Conservation (phyloP, 805 yeast species). For the Starmerella geochares region DNA sequence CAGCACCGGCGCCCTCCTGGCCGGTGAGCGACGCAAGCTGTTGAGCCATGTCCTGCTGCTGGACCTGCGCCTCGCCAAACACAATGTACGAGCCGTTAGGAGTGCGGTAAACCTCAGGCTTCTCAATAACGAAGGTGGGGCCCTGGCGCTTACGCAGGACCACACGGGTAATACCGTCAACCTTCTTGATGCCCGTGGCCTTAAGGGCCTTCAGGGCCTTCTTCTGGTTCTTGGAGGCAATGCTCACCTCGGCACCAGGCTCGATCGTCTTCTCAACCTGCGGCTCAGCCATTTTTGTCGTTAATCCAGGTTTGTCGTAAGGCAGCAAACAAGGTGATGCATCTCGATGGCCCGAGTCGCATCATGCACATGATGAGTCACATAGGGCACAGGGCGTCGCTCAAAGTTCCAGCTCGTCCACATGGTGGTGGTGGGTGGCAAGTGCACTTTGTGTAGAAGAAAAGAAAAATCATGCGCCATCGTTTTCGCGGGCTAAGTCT, state of each 20-base stretch:
- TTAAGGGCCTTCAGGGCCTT: constrained; percentile 85
- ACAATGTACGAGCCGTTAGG: constrained; percentile 90
- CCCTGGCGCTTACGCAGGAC: constrained; percentile 90
- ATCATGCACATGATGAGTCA: neutral
- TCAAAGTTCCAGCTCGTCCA: too few species aligned
- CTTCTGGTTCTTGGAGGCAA: constrained; percentile 83
- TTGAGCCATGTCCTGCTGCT: constrained; percentile 70
- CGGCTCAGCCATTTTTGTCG: constrained; percentile 16
- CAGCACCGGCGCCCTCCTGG: constrained; percentile 35
- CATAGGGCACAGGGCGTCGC: neutral
- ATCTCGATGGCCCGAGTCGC: neutral
- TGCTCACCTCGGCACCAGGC: constrained; percentile 70
- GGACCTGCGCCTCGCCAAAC: constrained; percentile 92
- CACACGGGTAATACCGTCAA: constrained; percentile 89
- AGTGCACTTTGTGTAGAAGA: too few species aligned
- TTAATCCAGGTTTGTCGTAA: neutral
- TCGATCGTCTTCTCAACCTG: constrained; percentile 44
- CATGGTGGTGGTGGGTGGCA: too few species aligned
- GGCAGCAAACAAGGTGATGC: constrained; percentile 1
- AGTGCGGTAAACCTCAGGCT: constrained; percentile 91
- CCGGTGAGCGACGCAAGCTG: constrained; percentile 47
- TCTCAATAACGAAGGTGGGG: constrained; percentile 80
- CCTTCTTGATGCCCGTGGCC: constrained; percentile 80
- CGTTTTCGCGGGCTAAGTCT: too few species aligned
- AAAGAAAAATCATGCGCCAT: too few species aligned